phyloP scores from a whole-genome alignment of 805 yeast genomes.

The Torulaspora microellipsoides region DNA sequence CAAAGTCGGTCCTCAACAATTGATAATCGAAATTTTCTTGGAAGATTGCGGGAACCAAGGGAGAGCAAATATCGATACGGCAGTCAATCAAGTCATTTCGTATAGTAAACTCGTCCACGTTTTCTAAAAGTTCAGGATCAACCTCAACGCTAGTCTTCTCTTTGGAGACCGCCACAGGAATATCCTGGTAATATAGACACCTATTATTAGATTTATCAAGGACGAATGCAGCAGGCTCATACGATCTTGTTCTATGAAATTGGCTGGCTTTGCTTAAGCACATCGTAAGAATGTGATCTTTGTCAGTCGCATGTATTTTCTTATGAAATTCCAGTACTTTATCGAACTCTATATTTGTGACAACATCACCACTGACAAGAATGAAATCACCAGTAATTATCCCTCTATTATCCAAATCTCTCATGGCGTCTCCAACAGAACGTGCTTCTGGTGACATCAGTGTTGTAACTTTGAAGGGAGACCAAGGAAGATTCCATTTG shows the following conservation, averaged over 20 bases:
- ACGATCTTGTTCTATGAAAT: constrained; percentile 77
- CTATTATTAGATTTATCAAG: constrained; percentile 68
- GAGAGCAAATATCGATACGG: constrained; percentile 91
- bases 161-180: constrained; percentile 50
- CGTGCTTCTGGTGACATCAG: constrained; percentile 80
- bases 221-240: constrained; percentile 80
- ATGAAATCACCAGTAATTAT: constrained; percentile 86
- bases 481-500: constrained; percentile 61
- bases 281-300: constrained; percentile 92
- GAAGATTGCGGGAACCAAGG: constrained; percentile 90
- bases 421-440: constrained; percentile 95
- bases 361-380: constrained; percentile 89
- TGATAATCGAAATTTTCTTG: constrained; percentile 97
- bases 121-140: constrained; percentile 78
- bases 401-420: constrained; percentile 90
- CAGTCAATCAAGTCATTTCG: constrained; percentile 95
- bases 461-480: constrained; percentile 79
- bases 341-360: constrained; percentile 81
- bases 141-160: constrained; percentile 51
- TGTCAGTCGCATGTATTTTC: constrained; percentile 65
- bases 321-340: constrained; percentile 71
- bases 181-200: constrained; percentile 79
- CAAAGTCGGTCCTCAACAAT: constrained; percentile 76
- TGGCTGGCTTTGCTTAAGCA: constrained; percentile 82
- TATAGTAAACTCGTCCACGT: constrained; percentile 67